Evolutionary conservation across 371 early-diverging fungal species (phyloP), one percentile per base, ranked within the genome.

Genomic region (Vittaforma corneae): DNA sequence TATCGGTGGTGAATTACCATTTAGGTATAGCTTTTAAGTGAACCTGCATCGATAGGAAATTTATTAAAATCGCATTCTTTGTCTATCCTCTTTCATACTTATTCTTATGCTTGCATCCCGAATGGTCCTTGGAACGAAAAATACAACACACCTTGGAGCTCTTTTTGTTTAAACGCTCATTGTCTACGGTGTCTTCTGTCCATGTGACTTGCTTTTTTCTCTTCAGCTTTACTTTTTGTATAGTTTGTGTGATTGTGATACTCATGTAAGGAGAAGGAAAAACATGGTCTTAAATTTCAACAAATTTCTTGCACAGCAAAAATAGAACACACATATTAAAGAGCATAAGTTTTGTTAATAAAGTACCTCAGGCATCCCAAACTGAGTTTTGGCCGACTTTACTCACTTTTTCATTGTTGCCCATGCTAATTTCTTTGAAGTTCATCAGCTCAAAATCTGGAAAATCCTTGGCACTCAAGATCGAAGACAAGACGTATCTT

Each of bases 101-200:
- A 59, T 72, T 65, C 46, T 66, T 66, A 59, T 65, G 40, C 29
- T 58, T 62, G 57, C 63, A 28, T 14, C 30, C 64, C 22, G 5
- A 46, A 44, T 65, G 58, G 26, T 62, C 66, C 33, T 67, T 66
- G 9, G 34, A 44, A 38, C 74, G 74, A 33, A 38, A 71, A 38
- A 79, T 75, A 40, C 79, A 79, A 60, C 79, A 79, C 3, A 68
- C 34, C 28, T 79, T 79, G 26, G 71, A 73, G 54, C 71, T 77
- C 54, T 74, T 77, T 48, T 60, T 71, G 37, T 71, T 68, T 26
- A 74, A 20, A 45, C 74, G 68, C 40, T 72, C 72, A 55, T 79
- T 79, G 32, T 79, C 75, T 48, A 79, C 61, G 51, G 76, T 77
- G n/a, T 72, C 73, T 34, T 33, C 26, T 18, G 76, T 64, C 59